A percentile compares a stretch with the other conserved stretches of the same genome.
phyloP scores from a whole-genome alignment of 78 protist species.

The Bodo saltans region DNA sequence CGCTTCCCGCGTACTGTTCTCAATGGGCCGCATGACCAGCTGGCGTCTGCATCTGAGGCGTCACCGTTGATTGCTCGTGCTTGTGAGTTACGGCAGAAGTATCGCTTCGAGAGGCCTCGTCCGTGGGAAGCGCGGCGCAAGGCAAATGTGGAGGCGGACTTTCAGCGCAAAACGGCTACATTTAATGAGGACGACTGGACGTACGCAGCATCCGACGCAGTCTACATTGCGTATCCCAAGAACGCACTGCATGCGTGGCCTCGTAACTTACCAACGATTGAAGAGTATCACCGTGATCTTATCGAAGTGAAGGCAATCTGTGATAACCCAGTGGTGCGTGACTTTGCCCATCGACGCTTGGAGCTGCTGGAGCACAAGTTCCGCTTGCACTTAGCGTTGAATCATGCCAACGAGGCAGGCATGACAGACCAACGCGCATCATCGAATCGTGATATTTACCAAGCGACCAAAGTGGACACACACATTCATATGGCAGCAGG shows the following conservation, averaged over 20 bases:
- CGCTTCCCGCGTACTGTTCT: conserved; percentile 5
- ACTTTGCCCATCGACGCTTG: conserved; percentile 11
- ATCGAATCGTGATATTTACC: conserved; percentile 75
- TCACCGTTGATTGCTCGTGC: not conserved
- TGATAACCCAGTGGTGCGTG: not conserved
- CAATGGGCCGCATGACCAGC: not conserved
- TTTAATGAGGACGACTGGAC: not conserved
- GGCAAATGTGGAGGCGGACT: too few relatives aligned
- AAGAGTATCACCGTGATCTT: not conserved
- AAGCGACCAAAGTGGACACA: conserved; percentile 93
- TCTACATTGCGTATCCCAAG: not conserved
- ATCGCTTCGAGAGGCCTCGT: not conserved
- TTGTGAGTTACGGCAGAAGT: not conserved
- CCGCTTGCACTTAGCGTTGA: conserved; percentile 16
- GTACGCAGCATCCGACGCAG: not conserved
- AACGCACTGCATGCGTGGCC: not conserved
- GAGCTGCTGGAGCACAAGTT: conserved; percentile 40
- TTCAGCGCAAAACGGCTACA: not conserved
- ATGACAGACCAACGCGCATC: not conserved
- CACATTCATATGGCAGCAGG: conserved; percentile 92
- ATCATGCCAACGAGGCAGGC: not conserved
- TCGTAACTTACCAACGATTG: not conserved
- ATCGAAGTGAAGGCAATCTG: not conserved
- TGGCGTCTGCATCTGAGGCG: not conserved
- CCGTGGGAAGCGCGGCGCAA: not conserved